phyloP scores from a whole-genome alignment of 192 early-diverging fungal genomes.

The Paraglomus brasilianum region DNA sequence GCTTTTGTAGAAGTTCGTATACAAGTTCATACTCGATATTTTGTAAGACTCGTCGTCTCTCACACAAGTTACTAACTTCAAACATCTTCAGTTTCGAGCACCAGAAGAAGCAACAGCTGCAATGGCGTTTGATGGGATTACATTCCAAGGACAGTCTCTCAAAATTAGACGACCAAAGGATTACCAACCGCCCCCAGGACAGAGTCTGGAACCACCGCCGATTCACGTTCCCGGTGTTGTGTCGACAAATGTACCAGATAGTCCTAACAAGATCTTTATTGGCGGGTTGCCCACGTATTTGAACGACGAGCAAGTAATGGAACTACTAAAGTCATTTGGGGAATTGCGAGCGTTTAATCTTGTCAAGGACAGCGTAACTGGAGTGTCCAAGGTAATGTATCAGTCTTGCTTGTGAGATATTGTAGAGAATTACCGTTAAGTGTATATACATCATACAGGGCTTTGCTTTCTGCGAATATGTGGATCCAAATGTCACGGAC shows the following conservation, averaged over 20 bases:
- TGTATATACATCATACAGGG: constrained; percentile 51
- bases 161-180: constrained; percentile 96
- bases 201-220: constrained; percentile 47
- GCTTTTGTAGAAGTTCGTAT: constrained; percentile 87
- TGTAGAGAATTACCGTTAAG: not conserved
- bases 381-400: constrained; percentile 66
- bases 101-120: constrained; percentile 87
- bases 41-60: not conserved
- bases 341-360: constrained; percentile 89
- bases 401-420: not conserved
- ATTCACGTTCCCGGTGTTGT: constrained; percentile 74
- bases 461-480: constrained; percentile 97
- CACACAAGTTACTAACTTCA: not conserved
- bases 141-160: constrained; percentile 76
- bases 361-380: constrained; percentile 78
- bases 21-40: not conserved
- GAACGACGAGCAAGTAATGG: constrained; percentile 90
- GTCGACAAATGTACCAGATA: constrained; percentile 89
- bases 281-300: constrained; percentile 89
- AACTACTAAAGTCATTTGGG: constrained; percentile 92
- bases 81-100: constrained; percentile 66
- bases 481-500: constrained; percentile 84
- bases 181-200: constrained; percentile 68
- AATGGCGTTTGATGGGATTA: constrained; percentile 91
- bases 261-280: constrained; percentile 91